A percentile compares a stretch with the other conserved stretches of the same genome.
phyloP scores from a whole-genome alignment of 305 asterid species.

The Fraxinus platypoda region DNA sequence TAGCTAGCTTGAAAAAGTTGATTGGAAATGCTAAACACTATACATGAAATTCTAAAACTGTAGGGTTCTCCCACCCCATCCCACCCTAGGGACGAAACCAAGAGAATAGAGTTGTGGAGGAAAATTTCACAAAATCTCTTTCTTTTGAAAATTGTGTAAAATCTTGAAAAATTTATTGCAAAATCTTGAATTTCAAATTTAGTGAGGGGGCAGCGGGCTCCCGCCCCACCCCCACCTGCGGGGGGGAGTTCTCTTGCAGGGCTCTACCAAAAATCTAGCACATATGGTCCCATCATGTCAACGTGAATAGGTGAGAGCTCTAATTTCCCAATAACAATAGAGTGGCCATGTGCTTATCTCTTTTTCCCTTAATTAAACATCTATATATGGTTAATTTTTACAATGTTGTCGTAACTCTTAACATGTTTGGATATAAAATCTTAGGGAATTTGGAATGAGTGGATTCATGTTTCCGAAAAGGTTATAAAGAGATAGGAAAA shows the following conservation, averaged over 20 bases:
- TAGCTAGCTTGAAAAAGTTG: constrained; percentile 36
- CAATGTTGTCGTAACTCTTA: constrained; percentile 28
- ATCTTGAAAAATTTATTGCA: no score
- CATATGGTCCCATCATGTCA: neutral
- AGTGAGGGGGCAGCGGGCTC: no score
- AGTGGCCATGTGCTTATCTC: constrained; percentile 39
- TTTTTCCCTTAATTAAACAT: constrained; percentile 23
- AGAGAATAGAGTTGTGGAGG: no score
- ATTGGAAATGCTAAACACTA: constrained; percentile 36
- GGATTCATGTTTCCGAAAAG: constrained; percentile 27
- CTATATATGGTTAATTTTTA: constrained; percentile 18
- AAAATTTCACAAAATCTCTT: no score
- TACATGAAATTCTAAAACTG: constrained; percentile 5
- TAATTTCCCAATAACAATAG: constrained; percentile 34
- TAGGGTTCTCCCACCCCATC: neutral
- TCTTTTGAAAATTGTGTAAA: no score
- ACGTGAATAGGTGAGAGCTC: constrained; percentile 18
- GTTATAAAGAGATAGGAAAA: neutral
- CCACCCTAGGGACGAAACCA: no score
- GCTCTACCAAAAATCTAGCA: neutral
- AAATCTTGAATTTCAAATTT: no score
- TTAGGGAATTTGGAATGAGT: constrained; percentile 32
- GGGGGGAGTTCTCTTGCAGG: neutral
- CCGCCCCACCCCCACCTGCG: neutral
- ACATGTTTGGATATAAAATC: constrained; percentile 20